Base-by-base conservation (phyloP, 257 asterid genomes). In the Primulina huaijiensis region DNA sequence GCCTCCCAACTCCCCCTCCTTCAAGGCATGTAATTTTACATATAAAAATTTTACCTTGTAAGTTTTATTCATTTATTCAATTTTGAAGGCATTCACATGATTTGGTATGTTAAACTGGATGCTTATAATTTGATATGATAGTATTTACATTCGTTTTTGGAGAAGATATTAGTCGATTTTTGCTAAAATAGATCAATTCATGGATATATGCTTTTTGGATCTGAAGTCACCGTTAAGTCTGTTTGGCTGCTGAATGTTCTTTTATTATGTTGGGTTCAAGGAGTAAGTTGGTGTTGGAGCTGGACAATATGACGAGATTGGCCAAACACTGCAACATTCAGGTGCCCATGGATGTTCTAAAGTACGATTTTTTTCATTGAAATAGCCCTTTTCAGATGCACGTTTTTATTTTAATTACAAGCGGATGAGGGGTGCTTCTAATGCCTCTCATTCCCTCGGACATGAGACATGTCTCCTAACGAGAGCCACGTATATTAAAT, bases 321-420 rank as follows among this genome's bases (percentile, higher is more conserved):
- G 97, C 90, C 0, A 96, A 90, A 4, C 89, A 89, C 69, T 88
- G 94, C 73, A 79, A 80, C 75, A 90, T 93, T 76, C 99, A 87
- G 79, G 92, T 93, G 61, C 99, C 96, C 3, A 74, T 80, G 84
- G 92, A 89, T 71, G 94, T 90, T 79, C 88, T 90, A 16, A 83
- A 87, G 97, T 90, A 78, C 77, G 88, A 11, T 58, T 50, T 27
- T 71, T 21, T 68, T 64, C 43, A 37, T 37, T 1, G 43, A 37
- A 1, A 37, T 37, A 37, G 43, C 2, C 43, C 8, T 37, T 8
- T 50, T 69, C 43, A 37, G 8, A 65, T 12, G 25, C 17, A 8
- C n/a, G 3, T n/a, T 55, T 38, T 17, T 27, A 27, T 53, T 37
- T 37, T 33, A 33, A 8, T 37, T 37, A 37, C 43, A 8, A 37